These are phyloP conservation scores for Tricholoma flavovirens DNA, from an alignment of 768 basidiomycete genomes.

Conservation along the genomic window DNA sequence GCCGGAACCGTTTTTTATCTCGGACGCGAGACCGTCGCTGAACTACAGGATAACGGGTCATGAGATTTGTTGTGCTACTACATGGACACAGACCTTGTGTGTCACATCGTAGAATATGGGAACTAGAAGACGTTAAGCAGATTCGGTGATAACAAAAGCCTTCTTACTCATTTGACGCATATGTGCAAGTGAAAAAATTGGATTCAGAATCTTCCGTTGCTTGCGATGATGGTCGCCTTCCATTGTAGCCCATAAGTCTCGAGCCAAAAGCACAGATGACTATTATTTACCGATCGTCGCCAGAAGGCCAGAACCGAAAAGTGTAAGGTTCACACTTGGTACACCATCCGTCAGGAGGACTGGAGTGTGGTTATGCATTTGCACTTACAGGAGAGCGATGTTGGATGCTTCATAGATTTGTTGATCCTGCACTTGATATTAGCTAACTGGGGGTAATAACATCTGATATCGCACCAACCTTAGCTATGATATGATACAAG, in stretches of 20 bases:
- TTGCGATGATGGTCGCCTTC: constrained; percentile 15
- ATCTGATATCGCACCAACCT: constrained; percentile 14
- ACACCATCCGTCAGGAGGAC: background rate
- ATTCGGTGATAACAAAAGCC: background rate
- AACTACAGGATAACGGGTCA: no score
- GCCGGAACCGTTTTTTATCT: no score
- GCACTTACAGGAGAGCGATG: constrained; percentile 26
- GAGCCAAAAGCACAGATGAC: background rate
- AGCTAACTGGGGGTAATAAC: background rate
- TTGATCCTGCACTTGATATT: constrained; percentile 6
- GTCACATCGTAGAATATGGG: background rate
- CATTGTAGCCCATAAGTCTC: background rate
- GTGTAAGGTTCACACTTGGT: background rate
- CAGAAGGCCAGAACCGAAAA: constrained; percentile 3
- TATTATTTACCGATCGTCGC: constrained; percentile 4
- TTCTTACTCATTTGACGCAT: constrained; percentile 23
- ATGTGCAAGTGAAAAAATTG: constrained; percentile 24
- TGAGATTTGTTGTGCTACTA: no score
- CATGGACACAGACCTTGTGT: constrained; percentile 6
- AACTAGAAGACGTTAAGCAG: constrained; percentile 2
- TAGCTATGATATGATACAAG: constrained; percentile 30
- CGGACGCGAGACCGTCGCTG: no score
- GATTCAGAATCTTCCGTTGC: constrained; percentile 22
- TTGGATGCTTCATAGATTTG: constrained; percentile 32
- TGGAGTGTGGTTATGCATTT: background rate